Evolutionary conservation across 73 alveolate species (phyloP), one percentile per base, ranked within the genome.

Genomic region (Stentor coeruleus): DNA sequence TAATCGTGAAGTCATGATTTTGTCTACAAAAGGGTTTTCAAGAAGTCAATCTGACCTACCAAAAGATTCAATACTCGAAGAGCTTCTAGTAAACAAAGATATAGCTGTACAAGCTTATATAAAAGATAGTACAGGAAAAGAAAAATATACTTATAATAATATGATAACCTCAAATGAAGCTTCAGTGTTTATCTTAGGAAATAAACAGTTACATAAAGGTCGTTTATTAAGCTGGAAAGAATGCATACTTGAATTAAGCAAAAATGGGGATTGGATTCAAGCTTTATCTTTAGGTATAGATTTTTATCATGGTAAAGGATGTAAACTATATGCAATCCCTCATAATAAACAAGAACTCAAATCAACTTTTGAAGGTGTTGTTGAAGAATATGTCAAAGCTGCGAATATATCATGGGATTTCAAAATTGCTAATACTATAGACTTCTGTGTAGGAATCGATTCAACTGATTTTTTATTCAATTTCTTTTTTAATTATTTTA

Each of bases 381-480:
- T 75, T 26, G 58, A 31, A 75, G 81, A 40, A 20, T 75, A 75
- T 75, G 72, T 75, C 77, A 39, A 2, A 35, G 59, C 38, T 6
- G 38, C 35, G 38, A 75, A 15, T 75, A 35, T 75, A 31, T 37
- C 59, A 6, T 37, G 59, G 72, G 83, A 75, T 6, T 37, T 40
- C 72, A 75, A 39, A 40, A 75, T 75, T 39, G 15, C 74, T 75
- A 75, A 37, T 2, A 14, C 83, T 6, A 75, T 75, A 20, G 83
- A 75, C n/a, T 75, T 75, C 38, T 75, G 83, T 2, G 38, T 75
- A n/a, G 83, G 83, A n/a, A 75, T 75, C 39, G 59, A 75, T n/a
- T 30, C 81, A 14, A 26, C 28, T 31, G 83, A 75, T 1, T 2
- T 75, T 20, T 37, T 75, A n/a, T 75, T 75, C 39, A 40, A 40